A percentile compares a stretch with the other conserved stretches of the same genome.
Evolutionary conservation across 2,329 filamentous ascomycete genomes (phyloP).

Genomic region (Cladorrhinum sp.): DNA sequence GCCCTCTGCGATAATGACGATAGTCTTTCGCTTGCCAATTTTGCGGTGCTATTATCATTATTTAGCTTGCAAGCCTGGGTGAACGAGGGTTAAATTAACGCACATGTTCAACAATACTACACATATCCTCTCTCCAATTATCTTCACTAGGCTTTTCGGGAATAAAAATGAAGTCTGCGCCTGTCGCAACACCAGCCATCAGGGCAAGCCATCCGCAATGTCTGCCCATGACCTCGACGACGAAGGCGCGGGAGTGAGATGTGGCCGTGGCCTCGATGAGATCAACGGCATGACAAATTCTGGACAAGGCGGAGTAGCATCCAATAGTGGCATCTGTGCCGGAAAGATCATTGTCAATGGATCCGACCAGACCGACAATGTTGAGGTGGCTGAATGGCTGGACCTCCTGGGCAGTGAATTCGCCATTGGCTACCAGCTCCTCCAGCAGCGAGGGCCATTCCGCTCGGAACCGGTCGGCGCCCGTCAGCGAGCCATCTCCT

Average conservation of each 20-base stretch:
- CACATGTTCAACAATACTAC: slow-evolving; percentile 68
- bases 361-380: slow-evolving; percentile 93
- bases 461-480: slow-evolving; percentile 85
- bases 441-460: slow-evolving; percentile 89
- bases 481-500: slow-evolving; percentile 93
- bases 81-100: slow-evolving; percentile 1
- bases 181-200: slow-evolving; percentile 92
- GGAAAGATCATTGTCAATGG: slow-evolving; percentile 97
- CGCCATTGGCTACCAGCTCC: slow-evolving; percentile 73
- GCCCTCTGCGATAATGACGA: slow-evolving; percentile 95
- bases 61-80: slow-evolving; percentile 12
- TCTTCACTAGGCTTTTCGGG: slow-evolving; percentile 86
- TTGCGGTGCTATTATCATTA: slow-evolving; percentile 64
- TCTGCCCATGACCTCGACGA: slow-evolving; percentile 97
- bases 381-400: slow-evolving; percentile 82
- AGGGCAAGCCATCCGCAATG: slow-evolving; percentile 97
- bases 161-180: slow-evolving; percentile 95
- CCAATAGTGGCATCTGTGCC: slow-evolving; percentile 97
- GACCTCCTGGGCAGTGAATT: slow-evolving; percentile 69
- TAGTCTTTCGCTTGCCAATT: slow-evolving; percentile 93
- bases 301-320: slow-evolving; percentile 86
- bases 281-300: slow-evolving; percentile 95
- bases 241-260: slow-evolving; percentile 93
- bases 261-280: slow-evolving; percentile 93
- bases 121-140: slow-evolving; percentile 90